Percentiles rank a stretch among this genome's conserved stretches.
phyloP scores from a whole-genome alignment of 148 eudicot genomes.

The Silene latifolia region DNA sequence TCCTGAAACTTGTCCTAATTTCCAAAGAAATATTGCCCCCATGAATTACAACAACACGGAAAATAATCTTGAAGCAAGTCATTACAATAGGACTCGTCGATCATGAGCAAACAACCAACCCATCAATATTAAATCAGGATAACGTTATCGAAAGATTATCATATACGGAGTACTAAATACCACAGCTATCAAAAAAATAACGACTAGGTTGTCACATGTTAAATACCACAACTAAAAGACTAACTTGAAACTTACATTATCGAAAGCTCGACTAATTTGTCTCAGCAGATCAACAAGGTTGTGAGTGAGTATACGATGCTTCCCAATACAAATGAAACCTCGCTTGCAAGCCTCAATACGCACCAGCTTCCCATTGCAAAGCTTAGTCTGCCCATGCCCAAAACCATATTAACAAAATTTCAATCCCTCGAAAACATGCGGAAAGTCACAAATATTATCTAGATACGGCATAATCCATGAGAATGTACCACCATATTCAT shows the following conservation, averaged over 20 bases:
- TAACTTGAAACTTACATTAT: constrained; percentile 53
- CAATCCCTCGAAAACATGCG: background rate
- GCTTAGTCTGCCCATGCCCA: constrained; percentile 60
- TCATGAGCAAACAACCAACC: background rate
- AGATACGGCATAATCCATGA: background rate
- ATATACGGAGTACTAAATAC: background rate
- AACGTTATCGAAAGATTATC: too few relatives aligned
- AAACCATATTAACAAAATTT: constrained; percentile 13
- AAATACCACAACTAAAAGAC: constrained; percentile 10
- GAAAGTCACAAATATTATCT: background rate
- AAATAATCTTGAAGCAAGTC: background rate
- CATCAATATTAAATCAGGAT: background rate
- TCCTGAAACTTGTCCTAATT: background rate
- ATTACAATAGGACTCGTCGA: too few relatives aligned
- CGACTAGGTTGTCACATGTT: background rate
- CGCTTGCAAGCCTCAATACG: constrained; percentile 78
- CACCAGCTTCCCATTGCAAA: constrained; percentile 86
- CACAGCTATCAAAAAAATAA: background rate
- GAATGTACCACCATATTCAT: background rate
- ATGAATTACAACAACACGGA: background rate
- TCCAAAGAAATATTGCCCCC: background rate
- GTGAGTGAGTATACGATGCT: constrained; percentile 83
- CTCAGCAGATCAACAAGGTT: constrained; percentile 90
- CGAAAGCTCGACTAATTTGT: constrained; percentile 91
- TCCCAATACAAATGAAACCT: constrained; percentile 75